A percentile compares a stretch with the other conserved stretches of the same genome.
Evolutionary conservation across 345 rosid genomes (phyloP).

Genomic region (Schrenkiella parvula): DNA sequence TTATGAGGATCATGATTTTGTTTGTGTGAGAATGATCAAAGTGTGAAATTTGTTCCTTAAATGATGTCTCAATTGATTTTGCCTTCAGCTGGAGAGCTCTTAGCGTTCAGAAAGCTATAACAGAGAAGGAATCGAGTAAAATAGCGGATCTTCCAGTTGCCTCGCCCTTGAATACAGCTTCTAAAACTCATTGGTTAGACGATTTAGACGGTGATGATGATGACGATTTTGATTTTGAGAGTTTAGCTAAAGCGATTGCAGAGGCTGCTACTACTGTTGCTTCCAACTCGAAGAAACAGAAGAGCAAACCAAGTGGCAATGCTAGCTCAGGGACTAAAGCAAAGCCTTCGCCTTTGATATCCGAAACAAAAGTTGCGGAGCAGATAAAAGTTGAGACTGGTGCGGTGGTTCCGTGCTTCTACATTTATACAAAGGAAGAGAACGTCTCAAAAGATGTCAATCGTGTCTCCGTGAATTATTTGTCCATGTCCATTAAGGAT

Average conservation of each 20-base stretch:
- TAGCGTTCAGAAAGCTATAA: conserved; percentile 52
- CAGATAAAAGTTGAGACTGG: conserved; percentile 20
- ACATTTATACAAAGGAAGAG: conserved; percentile 58
- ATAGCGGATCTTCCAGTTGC: background rate
- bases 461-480: conserved; percentile 38
- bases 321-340: conserved; percentile 25
- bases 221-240: conserved; percentile 63
- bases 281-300: conserved; percentile 43
- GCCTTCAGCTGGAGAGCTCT: conserved; percentile 78
- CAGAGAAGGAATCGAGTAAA: conserved; percentile 23
- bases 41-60: background rate
- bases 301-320: conserved; percentile 13
- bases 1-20: too few species aligned
- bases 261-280: conserved; percentile 54
- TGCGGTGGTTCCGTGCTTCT: conserved; percentile 84
- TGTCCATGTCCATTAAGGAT: conserved; percentile 50
- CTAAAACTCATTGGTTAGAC: conserved; percentile 52
- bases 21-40: background rate
- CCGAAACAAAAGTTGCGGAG: conserved; percentile 25
- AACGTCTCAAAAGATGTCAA: conserved; percentile 36
- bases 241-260: conserved; percentile 56
- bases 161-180: conserved; percentile 33
- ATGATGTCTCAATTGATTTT: background rate
- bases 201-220: conserved; percentile 41
- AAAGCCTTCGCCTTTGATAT: conserved; percentile 23